Evolutionary conservation across 1,139 yeast species (phyloP), one percentile per base, ranked within the genome.

Genomic region (Eremothecium sinecaudum): DNA sequence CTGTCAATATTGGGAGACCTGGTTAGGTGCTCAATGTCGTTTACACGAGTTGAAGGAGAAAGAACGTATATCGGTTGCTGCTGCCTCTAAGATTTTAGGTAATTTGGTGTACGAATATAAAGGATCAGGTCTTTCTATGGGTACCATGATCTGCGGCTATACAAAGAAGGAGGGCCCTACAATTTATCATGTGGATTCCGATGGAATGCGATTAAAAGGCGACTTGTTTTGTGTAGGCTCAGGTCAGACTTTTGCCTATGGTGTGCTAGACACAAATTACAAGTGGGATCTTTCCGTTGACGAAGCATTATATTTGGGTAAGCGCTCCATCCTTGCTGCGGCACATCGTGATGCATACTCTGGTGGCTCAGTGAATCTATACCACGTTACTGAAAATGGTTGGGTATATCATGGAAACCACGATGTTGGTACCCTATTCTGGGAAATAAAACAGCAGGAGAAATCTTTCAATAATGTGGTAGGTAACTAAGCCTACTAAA

Each of bases 181-280:
- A 19, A 80, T 90, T 40, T 90, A 79, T 63, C 92, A 90, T 53
- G 98, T 90, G 29, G 99, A 90, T 63, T 81, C 94, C 25, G 99
- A 90, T 55, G 99, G 99, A 37, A 81, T 96, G 8, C 75, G 99
- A 61, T 69, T 90, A 52, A 81, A 84, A 60, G 98, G 98, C 38
- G 95, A 90, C 54, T 53, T 86, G 44, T 92, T 92, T 63, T 86
- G 96, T 68, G 99, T 90, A 22, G 99, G 99, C 31, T 87, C 97
- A 1, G 99, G 99, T 62, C 98, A 90, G 64, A 90, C 98, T 1
- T 90, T 90, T 63, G 99, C 99, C n/a, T 90, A 90, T 56, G 98
- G 99, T 69, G 98, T 90, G 17, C 69, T 90, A 46, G 99, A 90
- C 59, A 74, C 94, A 23, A 86, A 82, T 50, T 82, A 84, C 63